phyloP scores from a whole-genome alignment of 2,329 filamentous ascomycete species.

The Phaeosphaeriaceae sp. region DNA sequence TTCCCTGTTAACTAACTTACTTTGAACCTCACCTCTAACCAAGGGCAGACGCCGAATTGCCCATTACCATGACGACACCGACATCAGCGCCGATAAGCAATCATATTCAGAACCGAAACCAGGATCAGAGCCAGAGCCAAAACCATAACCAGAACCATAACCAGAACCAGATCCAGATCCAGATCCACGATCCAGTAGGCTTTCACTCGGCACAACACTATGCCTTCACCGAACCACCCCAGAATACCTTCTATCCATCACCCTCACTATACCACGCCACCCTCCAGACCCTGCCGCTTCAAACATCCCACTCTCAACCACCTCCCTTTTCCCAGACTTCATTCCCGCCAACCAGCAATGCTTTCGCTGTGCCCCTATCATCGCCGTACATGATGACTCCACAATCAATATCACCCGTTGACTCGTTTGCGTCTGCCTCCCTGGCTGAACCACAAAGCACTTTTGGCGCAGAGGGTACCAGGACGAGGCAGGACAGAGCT shows the following conservation, averaged over 20 bases:
- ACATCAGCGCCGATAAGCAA: conserved; percentile 8
- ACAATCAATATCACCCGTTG: conserved; percentile 36
- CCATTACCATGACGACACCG: conserved; percentile 7
- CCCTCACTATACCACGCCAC: conserved; percentile 14
- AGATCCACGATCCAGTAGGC: too few species aligned
- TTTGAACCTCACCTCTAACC: neutral
- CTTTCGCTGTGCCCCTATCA: conserved; percentile 19
- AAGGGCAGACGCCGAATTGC: conserved; percentile 15
- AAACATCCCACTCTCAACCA: conserved; percentile 18
- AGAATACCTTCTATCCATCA: conserved; percentile 19
- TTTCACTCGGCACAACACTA: conserved; percentile 4
- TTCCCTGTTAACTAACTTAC: neutral
- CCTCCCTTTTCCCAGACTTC: conserved; percentile 19
- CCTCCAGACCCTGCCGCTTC: conserved; percentile 14
- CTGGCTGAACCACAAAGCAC: conserved; percentile 45
- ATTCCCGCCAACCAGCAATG: conserved; percentile 9
- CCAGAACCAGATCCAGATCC: too few species aligned
- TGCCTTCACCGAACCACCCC: conserved; percentile 10
- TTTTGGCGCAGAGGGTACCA: conserved; percentile 45
- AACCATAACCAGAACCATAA: neutral
- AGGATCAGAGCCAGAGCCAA: too few species aligned
- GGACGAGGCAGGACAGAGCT: conserved; percentile 29
- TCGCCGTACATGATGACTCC: conserved; percentile 33
- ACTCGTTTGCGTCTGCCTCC: conserved; percentile 44
- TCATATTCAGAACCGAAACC: neutral